Conservation (phyloP, 768 basidiomycete species). For the Agrocybe pediades region DNA sequence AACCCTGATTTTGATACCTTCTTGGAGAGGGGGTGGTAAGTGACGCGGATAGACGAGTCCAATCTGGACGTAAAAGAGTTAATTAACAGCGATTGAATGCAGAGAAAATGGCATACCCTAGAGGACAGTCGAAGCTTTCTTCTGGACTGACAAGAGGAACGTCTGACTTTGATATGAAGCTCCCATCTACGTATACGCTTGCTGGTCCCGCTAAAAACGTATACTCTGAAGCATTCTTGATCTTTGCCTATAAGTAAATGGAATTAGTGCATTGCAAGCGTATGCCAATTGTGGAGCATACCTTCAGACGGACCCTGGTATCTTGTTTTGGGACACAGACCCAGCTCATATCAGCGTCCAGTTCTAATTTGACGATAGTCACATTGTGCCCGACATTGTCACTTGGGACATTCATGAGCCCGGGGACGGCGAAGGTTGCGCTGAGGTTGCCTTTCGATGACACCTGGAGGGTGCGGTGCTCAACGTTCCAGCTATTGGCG, state of each 20-base stretch:
- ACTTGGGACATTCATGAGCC: conserved; percentile 41
- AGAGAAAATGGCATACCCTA: conserved; percentile 36
- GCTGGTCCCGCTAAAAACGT: conserved; percentile 48
- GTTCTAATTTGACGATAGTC: conserved; percentile 36
- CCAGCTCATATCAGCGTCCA: conserved; percentile 45
- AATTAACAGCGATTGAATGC: not conserved
- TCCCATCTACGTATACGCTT: conserved; percentile 57
- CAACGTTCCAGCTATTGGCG: not conserved
- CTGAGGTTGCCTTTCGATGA: conserved; percentile 38
- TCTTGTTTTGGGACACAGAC: conserved; percentile 41
- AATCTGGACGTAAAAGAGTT: conserved; percentile 23
- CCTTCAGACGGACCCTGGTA: conserved; percentile 39
- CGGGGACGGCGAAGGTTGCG: conserved; percentile 44
- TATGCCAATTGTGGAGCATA: no score
- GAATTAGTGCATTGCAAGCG: not conserved
- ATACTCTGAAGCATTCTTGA: conserved; percentile 58
- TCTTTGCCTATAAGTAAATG: conserved; percentile 35
- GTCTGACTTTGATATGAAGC: conserved; percentile 51
- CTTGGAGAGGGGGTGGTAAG: conserved; percentile 38
- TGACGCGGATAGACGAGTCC: conserved; percentile 41
- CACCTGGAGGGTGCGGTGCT: conserved; percentile 26
- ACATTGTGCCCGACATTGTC: conserved; percentile 42
- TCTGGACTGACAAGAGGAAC: conserved; percentile 43
- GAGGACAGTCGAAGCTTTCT: conserved; percentile 46
- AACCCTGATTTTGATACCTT: conserved; percentile 35